These are phyloP conservation scores for Hortiboletus flavorubellus DNA, from an alignment of 768 basidiomycete genomes.

Conservation along the genomic window DNA sequence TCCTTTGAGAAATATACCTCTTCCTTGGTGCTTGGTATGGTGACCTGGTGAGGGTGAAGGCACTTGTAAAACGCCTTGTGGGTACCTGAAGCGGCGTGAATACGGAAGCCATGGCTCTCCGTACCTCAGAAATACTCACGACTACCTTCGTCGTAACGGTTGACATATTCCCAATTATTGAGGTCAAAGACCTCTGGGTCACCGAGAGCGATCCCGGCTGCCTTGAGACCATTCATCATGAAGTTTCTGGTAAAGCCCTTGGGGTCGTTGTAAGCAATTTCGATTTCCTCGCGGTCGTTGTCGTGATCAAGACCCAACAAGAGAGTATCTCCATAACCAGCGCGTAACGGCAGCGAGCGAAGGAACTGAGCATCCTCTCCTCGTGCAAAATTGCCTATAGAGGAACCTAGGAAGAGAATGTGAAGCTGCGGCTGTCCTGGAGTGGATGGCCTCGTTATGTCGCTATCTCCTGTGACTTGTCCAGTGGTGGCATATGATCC, in stretches of 20 bases:
- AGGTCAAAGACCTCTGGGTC: slow-evolving; percentile 60
- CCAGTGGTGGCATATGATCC: slow-evolving; percentile 34
- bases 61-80: slow-evolving; percentile 87
- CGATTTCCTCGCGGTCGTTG: slow-evolving; percentile 65
- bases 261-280: slow-evolving; percentile 83
- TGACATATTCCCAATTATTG: slow-evolving; percentile 73
- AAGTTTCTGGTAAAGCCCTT: slow-evolving; percentile 70
- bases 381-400: slow-evolving; percentile 85
- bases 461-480: slow-evolving; percentile 1
- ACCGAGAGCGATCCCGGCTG: slow-evolving; percentile 66
- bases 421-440: slow-evolving; percentile 63
- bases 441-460: slow-evolving; percentile 38
- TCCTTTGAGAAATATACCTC: slow-evolving; percentile 56
- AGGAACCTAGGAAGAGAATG: slow-evolving; percentile 88
- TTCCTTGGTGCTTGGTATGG: slow-evolving; percentile 43
- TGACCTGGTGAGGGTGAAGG: slow-evolving; percentile 53
- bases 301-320: slow-evolving; percentile 90
- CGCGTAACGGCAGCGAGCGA: slow-evolving; percentile 69
- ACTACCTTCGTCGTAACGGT: slow-evolving; percentile 51
- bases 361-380: slow-evolving; percentile 71
- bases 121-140: slow-evolving; percentile 34
- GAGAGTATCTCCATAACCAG: slow-evolving; percentile 75
- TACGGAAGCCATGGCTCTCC: background rate
- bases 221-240: slow-evolving; percentile 81
- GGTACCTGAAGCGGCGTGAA: slow-evolving; percentile 45